Evolutionary conservation across 306 rosid genomes (phyloP).

Genomic region (Inga oerstediana): DNA sequence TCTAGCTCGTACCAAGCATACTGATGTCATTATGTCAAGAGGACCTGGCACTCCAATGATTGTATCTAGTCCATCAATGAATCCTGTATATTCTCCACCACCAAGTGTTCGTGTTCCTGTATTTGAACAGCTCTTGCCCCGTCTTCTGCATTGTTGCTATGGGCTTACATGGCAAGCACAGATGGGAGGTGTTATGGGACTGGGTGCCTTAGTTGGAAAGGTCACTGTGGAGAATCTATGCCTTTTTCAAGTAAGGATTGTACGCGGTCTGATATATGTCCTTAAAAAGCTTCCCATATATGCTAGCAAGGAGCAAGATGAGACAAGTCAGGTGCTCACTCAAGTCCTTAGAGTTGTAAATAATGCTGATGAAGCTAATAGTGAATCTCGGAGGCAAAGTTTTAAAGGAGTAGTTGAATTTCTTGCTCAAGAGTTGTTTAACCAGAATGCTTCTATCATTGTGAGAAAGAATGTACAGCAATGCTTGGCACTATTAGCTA

Average conservation of each 20-base stretch:
- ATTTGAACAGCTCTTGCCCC: slow-evolving; percentile 94
- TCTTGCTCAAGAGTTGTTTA: slow-evolving; percentile 94
- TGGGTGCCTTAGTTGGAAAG: slow-evolving; percentile 97
- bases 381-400: slow-evolving; percentile 89
- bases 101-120: slow-evolving; percentile 96
- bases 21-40: slow-evolving; percentile 83
- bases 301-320: slow-evolving; percentile 98
- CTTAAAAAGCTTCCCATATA: slow-evolving; percentile 92
- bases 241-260: slow-evolving; percentile 88
- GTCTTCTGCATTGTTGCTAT: slow-evolving; percentile 96
- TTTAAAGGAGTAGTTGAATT: slow-evolving; percentile 93
- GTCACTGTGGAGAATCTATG: slow-evolving; percentile 95
- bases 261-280: slow-evolving; percentile 89
- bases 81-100: slow-evolving; percentile 97
- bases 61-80: slow-evolving; percentile 97
- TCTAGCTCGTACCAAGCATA: slow-evolving; percentile 92
- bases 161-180: slow-evolving; percentile 98
- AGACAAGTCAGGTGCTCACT: slow-evolving; percentile 97
- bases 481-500: slow-evolving; percentile 93
- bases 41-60: slow-evolving; percentile 99
- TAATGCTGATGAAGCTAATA: slow-evolving; percentile 97
- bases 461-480: slow-evolving; percentile 98
- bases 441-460: slow-evolving; percentile 85
- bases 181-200: slow-evolving; percentile 98
- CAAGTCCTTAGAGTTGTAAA: slow-evolving; percentile 99